These are phyloP conservation scores for Aureobasidium sp. DNA, from an alignment of 2,329 filamentous ascomycete species.

Conservation along the genomic window DNA sequence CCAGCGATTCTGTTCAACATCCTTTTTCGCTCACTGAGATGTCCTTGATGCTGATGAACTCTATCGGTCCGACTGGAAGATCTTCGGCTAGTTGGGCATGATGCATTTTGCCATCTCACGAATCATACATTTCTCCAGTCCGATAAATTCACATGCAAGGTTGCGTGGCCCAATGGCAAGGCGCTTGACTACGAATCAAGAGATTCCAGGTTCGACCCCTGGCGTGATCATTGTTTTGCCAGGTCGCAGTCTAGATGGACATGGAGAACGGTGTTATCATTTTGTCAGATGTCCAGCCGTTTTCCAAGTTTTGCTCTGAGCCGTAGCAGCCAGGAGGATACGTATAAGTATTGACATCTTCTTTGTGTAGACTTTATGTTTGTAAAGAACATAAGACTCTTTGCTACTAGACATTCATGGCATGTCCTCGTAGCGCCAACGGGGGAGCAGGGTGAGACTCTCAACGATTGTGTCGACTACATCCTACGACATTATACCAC, in stretches of 20 bases:
- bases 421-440: too few relatives aligned
- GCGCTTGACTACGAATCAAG: constrained; percentile 48
- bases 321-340: too few relatives aligned
- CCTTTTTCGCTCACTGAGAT: not conserved
- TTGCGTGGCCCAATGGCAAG: constrained; percentile 50
- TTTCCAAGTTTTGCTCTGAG: too few relatives aligned
- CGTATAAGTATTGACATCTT: too few relatives aligned
- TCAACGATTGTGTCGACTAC: too few relatives aligned
- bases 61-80: not conserved
- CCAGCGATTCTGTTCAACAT: not conserved
- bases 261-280: too few relatives aligned
- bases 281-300: too few relatives aligned
- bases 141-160: not conserved
- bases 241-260: not conserved
- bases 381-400: too few relatives aligned
- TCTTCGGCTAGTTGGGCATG: not conserved
- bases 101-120: not conserved
- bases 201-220: constrained; percentile 21
- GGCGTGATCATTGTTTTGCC: constrained; percentile 17
- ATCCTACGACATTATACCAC: too few relatives aligned
- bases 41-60: not conserved
- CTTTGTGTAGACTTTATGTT: too few relatives aligned
- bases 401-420: too few relatives aligned
- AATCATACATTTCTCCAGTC: not conserved
- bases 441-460: too few relatives aligned